Base-by-base conservation (phyloP, 2,329 filamentous ascomycete genomes). In the Colletotrichum sp. region DNA sequence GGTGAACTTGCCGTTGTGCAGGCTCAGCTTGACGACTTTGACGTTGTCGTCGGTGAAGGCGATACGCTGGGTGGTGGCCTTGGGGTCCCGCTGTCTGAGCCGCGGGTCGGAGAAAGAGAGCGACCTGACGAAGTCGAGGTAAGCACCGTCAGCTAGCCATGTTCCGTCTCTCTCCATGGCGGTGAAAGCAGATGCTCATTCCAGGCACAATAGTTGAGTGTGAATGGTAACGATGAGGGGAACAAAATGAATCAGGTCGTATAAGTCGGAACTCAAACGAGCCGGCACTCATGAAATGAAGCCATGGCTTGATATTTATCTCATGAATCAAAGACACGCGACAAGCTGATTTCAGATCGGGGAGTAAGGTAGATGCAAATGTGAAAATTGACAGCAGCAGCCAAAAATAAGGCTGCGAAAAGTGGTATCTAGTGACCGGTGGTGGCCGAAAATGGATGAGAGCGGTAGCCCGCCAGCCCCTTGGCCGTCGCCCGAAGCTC, bases 11-110 rank as follows among this genome's bases (percentile, higher is more conserved):
- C 67, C 75, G 24, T 76, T 64, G 22, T 76, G 39, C 28, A 75
- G 73, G 36, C 59, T 63, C 22, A 78, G 72, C 62, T 79, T 77
- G 28, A 77, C 78, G 22, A 78, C 77, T 3, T 77, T 63, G 28
- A 70, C 79, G 32, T 69, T 34, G 48, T 75, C 52, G 13, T 75
- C 66, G 39, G 76, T 71, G 66, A 77, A 80, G 6, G 79, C 67
- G 22, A 79, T 75, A 30, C 72, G 71, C 28, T 80, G 72, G 13
- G 36, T 71, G 34, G 66, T 60, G 2, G 78, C 78, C 44, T 80
- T 80, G 22, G 79, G 79, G 22, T 80, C 79, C 1, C 78, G 74
- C 36, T 74, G 75, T 28, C 64, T 65, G 1, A 80, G 77, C 5
- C 79, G 75, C 8, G 79, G 78, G 44, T 80, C 79, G 1, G 77